A percentile compares a stretch with the other conserved stretches of the same genome.
These are phyloP conservation scores for Megacollybia platyphylla DNA, from an alignment of 1,284 basidiomycete genomes.

Conservation along the genomic window DNA sequence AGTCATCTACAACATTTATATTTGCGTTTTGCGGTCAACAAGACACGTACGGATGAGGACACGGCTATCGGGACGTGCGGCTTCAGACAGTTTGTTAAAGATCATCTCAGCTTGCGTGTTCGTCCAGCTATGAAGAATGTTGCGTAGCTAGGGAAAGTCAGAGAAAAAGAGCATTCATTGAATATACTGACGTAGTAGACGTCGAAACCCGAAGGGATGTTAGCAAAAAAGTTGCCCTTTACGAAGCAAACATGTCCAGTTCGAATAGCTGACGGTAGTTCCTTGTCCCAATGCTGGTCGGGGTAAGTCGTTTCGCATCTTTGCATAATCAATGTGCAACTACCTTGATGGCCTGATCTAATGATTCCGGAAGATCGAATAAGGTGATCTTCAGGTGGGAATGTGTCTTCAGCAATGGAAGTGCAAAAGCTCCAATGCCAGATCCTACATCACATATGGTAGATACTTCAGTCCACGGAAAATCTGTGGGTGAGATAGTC, in stretches of 20 bases:
- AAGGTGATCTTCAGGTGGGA: slow-evolving; percentile 24
- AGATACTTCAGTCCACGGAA: slow-evolving; percentile 1
- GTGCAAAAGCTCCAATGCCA: slow-evolving; percentile 27
- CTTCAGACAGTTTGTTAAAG: slow-evolving; percentile 9
- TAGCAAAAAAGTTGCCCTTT: background rate
- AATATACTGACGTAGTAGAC: slow-evolving; percentile 1
- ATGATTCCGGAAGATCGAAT: slow-evolving; percentile 29
- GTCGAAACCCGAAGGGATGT: background rate
- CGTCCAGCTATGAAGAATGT: slow-evolving; percentile 1
- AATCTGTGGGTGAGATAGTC: slow-evolving; percentile 3
- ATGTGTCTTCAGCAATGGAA: slow-evolving; percentile 25
- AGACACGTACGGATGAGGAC: slow-evolving; percentile 15
- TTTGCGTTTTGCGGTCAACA: background rate
- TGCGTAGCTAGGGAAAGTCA: background rate
- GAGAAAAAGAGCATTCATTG: background rate
- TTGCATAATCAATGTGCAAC: background rate
- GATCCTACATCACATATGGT: slow-evolving; percentile 36
- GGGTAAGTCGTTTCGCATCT: background rate
- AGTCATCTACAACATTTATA: slow-evolving; percentile 3
- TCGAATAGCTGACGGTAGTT: slow-evolving; percentile 14
- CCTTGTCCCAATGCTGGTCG: slow-evolving; percentile 3
- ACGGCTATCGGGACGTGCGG: slow-evolving; percentile 14
- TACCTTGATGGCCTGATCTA: slow-evolving; percentile 20
- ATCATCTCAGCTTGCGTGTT: slow-evolving; percentile 1
- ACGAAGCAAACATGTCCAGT: slow-evolving; percentile 11